phyloP scores from a whole-genome alignment of 345 rosid species.

The Dimocarpus longan region DNA sequence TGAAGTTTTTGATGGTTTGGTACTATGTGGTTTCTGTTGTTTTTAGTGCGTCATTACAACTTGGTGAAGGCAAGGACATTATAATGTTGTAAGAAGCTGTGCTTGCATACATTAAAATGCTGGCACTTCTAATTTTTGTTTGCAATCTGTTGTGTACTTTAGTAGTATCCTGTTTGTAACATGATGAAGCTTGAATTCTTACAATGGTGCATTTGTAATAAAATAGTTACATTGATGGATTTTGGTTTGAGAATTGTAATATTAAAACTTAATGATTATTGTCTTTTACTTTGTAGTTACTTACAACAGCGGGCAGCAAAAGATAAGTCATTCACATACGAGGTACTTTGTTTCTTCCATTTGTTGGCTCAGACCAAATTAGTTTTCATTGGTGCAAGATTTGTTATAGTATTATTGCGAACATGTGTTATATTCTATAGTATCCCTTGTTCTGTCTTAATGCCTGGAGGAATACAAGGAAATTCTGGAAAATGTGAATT shows the following conservation, averaged over 20 bases:
- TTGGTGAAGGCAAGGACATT: background rate
- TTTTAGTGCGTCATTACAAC: background rate
- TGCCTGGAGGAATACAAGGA: background rate
- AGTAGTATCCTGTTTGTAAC: background rate
- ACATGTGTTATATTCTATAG: background rate
- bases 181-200: background rate
- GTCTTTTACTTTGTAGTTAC: conserved; percentile 60
- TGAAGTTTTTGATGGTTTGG: background rate
- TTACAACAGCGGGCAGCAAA: conserved; percentile 75
- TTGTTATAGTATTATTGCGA: background rate
- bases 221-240: conserved; percentile 4
- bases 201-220: conserved; percentile 1
- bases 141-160: background rate
- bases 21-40: background rate
- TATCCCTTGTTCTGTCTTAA: background rate
- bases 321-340: conserved; percentile 85
- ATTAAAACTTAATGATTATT: conserved; percentile 14
- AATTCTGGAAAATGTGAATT: background rate
- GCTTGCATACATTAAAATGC: background rate
- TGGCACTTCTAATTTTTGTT: conserved; percentile 3
- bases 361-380: conserved; percentile 3
- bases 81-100: background rate
- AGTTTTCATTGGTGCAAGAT: background rate
- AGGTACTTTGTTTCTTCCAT: conserved; percentile 52
- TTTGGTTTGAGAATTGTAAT: background rate